phyloP scores from a whole-genome alignment of 805 yeast species.

The Candida berthetii region DNA sequence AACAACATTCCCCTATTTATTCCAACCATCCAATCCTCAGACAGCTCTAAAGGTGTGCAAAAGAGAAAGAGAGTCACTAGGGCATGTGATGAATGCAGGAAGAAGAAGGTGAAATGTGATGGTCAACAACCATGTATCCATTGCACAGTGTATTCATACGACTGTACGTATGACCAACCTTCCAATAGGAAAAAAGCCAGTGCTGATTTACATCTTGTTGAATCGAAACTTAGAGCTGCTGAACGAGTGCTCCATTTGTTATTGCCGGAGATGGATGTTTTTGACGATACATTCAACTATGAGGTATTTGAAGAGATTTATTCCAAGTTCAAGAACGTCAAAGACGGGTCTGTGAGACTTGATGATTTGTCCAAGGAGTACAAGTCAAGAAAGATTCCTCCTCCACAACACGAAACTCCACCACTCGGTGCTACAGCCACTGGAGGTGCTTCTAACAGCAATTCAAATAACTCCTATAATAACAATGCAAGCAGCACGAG shows the following conservation, averaged over 20 bases:
- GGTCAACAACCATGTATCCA: conserved; percentile 75
- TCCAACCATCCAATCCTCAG: neutral
- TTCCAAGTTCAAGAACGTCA: neutral
- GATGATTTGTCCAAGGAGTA: conserved; percentile 7
- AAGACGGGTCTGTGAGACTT: conserved; percentile 3
- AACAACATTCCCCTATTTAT: neutral
- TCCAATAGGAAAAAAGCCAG: conserved; percentile 36
- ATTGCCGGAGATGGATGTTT: conserved; percentile 33
- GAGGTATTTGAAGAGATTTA: conserved; percentile 15
- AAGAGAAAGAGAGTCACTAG: conserved; percentile 63
- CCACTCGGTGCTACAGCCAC: no score
- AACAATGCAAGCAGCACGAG: neutral
- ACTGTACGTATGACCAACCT: conserved; percentile 74
- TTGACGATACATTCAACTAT: conserved; percentile 22
- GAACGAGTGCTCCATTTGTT: conserved; percentile 27
- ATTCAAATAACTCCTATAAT: neutral
- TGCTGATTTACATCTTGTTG: conserved; percentile 25
- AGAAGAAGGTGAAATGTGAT: conserved; percentile 74
- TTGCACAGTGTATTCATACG: conserved; percentile 75
- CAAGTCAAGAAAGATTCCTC: conserved; percentile 1
- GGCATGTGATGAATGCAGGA: conserved; percentile 73
- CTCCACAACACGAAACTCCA: no score
- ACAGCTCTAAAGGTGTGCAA: conserved; percentile 13
- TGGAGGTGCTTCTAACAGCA: neutral
- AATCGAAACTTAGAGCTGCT: conserved; percentile 27